Base-by-base conservation (phyloP, 2,329 filamentous ascomycete species). In the Aspergillus fischeri region DNA sequence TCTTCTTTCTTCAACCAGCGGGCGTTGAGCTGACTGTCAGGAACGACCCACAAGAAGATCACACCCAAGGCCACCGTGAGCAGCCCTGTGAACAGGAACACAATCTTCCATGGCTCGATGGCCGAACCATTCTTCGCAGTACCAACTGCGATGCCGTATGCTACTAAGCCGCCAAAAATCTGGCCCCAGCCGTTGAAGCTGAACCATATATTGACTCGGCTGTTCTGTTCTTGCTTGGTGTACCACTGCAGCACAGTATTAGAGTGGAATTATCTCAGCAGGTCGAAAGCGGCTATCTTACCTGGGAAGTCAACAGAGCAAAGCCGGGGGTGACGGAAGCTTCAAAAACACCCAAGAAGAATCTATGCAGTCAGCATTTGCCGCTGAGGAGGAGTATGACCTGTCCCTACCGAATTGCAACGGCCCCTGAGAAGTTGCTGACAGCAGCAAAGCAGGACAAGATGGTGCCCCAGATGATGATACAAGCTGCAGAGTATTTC, bases 321-420 rank as follows among this genome's bases (percentile, higher is more conserved):
- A 89, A 89, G 0, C 86, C 86, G 0, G 87, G 87, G 0, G 85
- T 88, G 1, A 90, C 85, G 0, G 86, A 84, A 0, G 85, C 78
- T 68, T 91, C 88, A 55, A 87, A 88, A 0, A 87, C 77, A 28
- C 88, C 88, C 0, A 89, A 78, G 63, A 90, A 83, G 68, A 89
- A 86, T 0, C 60, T 62, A 38, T 38, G 4, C 32, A 38, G 32
- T 38, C 14, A 38, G 32, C 32, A 14, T 17, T 17, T 17, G 32
- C 14, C 32, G 32, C 10, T 35, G 32, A 35, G 6, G 14, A 38
- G 14, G 14, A 49, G 4, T 38, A 6, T 7, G 14, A 20, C 8
- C 14, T 17, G 21, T 17, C 27, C 50, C n/a, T 17, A 62, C 60
- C 88, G 82, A 35, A 89, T 81, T 0, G 83, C 84, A 24, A 89